These are phyloP conservation scores for Puccinia novopanici DNA, from an alignment of 1,284 basidiomycete species.

Conservation along the genomic window DNA sequence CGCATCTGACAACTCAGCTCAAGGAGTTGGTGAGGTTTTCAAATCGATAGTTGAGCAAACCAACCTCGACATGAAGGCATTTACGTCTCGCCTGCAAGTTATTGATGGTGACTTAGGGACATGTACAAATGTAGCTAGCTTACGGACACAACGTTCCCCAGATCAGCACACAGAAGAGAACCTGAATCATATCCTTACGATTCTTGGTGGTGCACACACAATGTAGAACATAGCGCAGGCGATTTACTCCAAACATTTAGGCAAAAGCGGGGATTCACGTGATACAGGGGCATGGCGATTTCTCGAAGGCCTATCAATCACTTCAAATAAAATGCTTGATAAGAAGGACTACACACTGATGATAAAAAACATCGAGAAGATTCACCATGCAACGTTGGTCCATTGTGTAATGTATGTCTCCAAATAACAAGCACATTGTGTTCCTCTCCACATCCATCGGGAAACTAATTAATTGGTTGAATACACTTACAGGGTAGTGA, in stretches of 20 bases:
- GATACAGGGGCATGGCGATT: not conserved
- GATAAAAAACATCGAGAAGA: too few species aligned
- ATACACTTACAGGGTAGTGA: too few species aligned
- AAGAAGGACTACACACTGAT: too few species aligned
- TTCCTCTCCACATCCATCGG: too few species aligned
- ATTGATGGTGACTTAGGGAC: not conserved
- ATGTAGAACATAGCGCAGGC: not conserved
- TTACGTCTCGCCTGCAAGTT: not conserved
- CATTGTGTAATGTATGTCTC: too few species aligned
- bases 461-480: too few species aligned
- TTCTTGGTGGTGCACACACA: not conserved
- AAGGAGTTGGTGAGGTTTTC: not conserved
- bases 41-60: not conserved
- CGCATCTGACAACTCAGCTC: not conserved
- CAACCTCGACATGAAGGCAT: not conserved
- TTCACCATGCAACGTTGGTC: too few species aligned
- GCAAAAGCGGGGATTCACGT: not conserved
- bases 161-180: not conserved
- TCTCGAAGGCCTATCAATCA: not conserved
- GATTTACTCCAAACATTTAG: not conserved
- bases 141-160: not conserved
- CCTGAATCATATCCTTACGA: not conserved
- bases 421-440: too few species aligned
- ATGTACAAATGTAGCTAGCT: not conserved
- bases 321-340: not conserved